Evolutionary conservation across 805 yeast genomes (phyloP).

Genomic region (Zygoascus flipseniorum): DNA sequence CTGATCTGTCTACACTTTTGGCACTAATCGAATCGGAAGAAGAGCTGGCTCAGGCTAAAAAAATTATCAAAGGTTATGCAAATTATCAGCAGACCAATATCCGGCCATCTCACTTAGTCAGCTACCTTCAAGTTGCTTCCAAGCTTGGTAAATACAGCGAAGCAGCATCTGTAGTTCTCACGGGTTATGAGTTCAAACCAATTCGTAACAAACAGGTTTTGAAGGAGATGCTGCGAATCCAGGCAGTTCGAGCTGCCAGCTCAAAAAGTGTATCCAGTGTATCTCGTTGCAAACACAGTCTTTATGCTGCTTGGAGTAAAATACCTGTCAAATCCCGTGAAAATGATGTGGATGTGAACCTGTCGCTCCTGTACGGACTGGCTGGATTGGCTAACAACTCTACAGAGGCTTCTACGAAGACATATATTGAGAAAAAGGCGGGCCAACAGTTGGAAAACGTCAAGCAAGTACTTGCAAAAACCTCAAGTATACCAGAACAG

Average conservation of each 20-base stretch:
- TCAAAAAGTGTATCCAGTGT: neutral
- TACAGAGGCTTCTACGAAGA: neutral
- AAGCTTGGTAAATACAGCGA: slow-evolving; percentile 16
- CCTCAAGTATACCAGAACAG: neutral
- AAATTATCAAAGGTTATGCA: slow-evolving; percentile 15
- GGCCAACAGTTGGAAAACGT: neutral
- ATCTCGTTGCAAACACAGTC: neutral
- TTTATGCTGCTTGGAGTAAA: neutral
- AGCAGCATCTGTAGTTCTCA: slow-evolving; percentile 5
- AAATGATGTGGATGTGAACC: neutral
- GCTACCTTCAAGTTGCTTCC: slow-evolving; percentile 20
- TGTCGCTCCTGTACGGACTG: neutral
- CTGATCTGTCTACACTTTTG: slow-evolving; percentile 16
- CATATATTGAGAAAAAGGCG: neutral
- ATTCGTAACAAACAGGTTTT: neutral
- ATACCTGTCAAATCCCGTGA: neutral
- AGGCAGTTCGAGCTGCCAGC: neutral
- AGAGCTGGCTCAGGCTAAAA: slow-evolving; percentile 13
- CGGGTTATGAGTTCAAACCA: slow-evolving; percentile 1
- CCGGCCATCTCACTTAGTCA: slow-evolving; percentile 14
- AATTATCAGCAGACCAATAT: slow-evolving; percentile 13
- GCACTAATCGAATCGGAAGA: slow-evolving; percentile 13
- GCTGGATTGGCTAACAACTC: neutral
- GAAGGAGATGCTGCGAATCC: slow-evolving; percentile 4
- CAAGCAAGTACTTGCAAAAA: neutral